These are phyloP conservation scores for Salix udensis DNA, from an alignment of 345 rosid genomes.

Conservation along the genomic window DNA sequence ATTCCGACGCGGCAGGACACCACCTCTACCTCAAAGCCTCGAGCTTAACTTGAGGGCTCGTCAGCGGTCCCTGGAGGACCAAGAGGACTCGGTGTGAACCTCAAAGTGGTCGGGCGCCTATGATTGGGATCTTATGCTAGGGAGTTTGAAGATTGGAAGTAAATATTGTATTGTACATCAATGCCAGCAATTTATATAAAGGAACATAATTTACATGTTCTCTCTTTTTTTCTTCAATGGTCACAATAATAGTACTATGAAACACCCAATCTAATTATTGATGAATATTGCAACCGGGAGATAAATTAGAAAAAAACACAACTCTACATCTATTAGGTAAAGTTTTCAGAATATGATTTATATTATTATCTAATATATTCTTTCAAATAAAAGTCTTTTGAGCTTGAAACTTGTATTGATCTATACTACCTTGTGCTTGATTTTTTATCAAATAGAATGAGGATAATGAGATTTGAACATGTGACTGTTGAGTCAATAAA, in stretches of 20 bases:
- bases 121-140: neutral
- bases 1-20: slow-evolving; percentile 80
- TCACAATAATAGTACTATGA: neutral
- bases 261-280: no score
- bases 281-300: no score
- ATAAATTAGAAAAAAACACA: no score
- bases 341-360: no score
- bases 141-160: neutral
- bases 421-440: no score
- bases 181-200: neutral
- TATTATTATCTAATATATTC: no score
- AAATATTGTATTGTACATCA: slow-evolving; percentile 3
- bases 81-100: slow-evolving; percentile 36
- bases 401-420: no score
- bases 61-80: slow-evolving; percentile 85
- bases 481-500: no score
- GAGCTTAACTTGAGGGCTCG: slow-evolving; percentile 87
- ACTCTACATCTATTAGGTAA: no score
- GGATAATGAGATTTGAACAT: no score
- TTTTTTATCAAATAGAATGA: no score
- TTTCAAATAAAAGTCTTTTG: no score
- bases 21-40: slow-evolving; percentile 77
- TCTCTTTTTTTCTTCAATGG: neutral
- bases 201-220: neutral
- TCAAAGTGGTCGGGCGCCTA: neutral